These are phyloP conservation scores for Dioscorea cayenensis DNA, from an alignment of 116 monocot genomes.

Conservation along the genomic window DNA sequence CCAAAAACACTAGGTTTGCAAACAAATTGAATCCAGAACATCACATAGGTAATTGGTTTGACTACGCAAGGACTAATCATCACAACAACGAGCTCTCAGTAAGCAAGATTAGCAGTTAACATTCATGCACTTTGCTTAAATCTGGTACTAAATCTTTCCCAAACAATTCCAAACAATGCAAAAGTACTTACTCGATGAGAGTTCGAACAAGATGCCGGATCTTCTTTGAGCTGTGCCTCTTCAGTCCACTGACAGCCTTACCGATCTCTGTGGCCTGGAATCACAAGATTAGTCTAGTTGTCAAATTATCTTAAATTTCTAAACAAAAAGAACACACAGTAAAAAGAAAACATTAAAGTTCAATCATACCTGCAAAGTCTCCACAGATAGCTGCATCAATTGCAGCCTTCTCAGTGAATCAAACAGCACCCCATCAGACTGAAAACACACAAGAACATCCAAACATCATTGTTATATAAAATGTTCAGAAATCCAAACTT, in stretches of 20 bases:
- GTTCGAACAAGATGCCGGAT: slow-evolving; percentile 53
- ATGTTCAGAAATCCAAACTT: background rate
- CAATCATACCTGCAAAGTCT: slow-evolving; percentile 46
- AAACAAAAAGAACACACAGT: background rate
- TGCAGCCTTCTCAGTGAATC: slow-evolving; percentile 59
- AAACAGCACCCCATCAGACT: slow-evolving; percentile 54
- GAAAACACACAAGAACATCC: slow-evolving; percentile 21
- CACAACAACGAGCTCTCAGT: too few relatives aligned
- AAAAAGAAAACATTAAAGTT: background rate
- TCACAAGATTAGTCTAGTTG: background rate
- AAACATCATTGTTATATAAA: background rate
- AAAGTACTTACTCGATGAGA: slow-evolving; percentile 61
- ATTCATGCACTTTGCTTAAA: background rate
- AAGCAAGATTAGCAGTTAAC: too few relatives aligned
- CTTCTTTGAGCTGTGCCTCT: slow-evolving; percentile 58
- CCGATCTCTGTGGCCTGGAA: slow-evolving; percentile 71
- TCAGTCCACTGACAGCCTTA: slow-evolving; percentile 49
- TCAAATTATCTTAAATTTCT: too few relatives aligned
- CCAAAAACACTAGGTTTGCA: too few relatives aligned
- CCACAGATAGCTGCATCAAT: slow-evolving; percentile 53
- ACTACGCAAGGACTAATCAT: too few relatives aligned
- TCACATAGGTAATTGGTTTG: too few relatives aligned
- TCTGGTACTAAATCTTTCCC: background rate
- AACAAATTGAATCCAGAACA: too few relatives aligned
- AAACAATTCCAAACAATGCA: background rate